Conservation (phyloP, 1,284 basidiomycete species). For the Cerrena zonata region DNA sequence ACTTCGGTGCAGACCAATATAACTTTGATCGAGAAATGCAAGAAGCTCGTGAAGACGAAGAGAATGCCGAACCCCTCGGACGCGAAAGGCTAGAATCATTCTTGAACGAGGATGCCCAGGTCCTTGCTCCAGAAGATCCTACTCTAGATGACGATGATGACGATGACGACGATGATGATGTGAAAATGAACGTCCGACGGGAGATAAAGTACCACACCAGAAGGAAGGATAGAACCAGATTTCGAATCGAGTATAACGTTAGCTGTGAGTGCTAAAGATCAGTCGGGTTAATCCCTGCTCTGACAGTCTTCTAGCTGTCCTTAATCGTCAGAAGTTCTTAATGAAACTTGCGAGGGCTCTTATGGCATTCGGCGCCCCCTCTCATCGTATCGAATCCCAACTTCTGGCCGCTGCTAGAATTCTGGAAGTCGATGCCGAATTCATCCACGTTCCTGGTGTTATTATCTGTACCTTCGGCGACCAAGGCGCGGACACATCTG, state of each 20-base stretch:
- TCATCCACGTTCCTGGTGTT: slow-evolving; percentile 73
- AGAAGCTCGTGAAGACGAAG: neutral
- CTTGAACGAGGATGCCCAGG: neutral
- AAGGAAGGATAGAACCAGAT: slow-evolving; percentile 53
- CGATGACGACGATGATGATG: neutral
- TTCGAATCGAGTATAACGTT: slow-evolving; percentile 66
- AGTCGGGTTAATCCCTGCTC: slow-evolving; percentile 1
- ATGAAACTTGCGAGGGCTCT: slow-evolving; percentile 58
- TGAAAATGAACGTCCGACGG: slow-evolving; percentile 1
- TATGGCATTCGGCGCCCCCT: slow-evolving; percentile 69
- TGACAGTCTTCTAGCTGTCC: slow-evolving; percentile 37
- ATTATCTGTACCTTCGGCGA: slow-evolving; percentile 82
- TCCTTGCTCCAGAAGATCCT: slow-evolving; percentile 4
- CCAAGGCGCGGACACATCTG: slow-evolving; percentile 68
- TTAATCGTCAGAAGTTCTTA: slow-evolving; percentile 57
- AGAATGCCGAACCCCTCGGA: neutral
- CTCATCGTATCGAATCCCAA: slow-evolving; percentile 66
- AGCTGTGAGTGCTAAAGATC: slow-evolving; percentile 41
- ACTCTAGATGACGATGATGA: neutral
- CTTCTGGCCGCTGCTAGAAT: slow-evolving; percentile 72
- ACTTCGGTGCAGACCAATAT: neutral
- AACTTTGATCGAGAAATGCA: neutral
- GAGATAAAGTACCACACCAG: slow-evolving; percentile 9
- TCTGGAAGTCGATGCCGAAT: slow-evolving; percentile 77
- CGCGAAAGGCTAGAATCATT: neutral